Base-by-base conservation (phyloP, 1,284 basidiomycete species). In the Crepidotus sp. region DNA sequence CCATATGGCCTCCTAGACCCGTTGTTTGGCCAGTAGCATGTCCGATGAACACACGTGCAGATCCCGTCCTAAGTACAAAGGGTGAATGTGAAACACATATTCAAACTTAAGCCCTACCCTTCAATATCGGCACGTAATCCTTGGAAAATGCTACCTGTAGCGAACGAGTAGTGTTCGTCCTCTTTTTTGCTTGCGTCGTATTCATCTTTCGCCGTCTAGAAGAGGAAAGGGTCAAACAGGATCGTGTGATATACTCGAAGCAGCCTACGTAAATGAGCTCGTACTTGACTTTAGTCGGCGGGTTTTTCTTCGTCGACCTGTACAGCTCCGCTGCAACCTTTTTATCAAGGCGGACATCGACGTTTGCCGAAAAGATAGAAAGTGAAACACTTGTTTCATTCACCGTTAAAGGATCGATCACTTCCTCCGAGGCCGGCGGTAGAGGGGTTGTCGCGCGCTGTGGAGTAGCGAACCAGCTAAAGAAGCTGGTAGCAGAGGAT, bases 221-320 rank as follows among this genome's bases (percentile, higher is more conserved):
- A 42, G 30, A 26, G 14, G 7, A n/a, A 32, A 7, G 9, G 42
- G 21, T 39, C 10, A 18, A 13, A 42, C 9, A 10, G 25, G 25
- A n/a, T 24, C n/a, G n/a, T 11, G 25, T 5, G 10, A 33, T 22
- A 29, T 9, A 25, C 21, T 2, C 27, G 11, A 24, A 19, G 24
- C 26, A 14, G 66, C 79, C 46, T 43, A 87, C 85, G 67, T 90
- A 98, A 33, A 98, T 91, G 15, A 98, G 68, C 54, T 88, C 81
- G 45, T 90, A 84, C 37, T 76, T 80, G 58, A 94, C 79, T 42
- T 70, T 75, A 6, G 67, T 69, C 0, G 96, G 96, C 0, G 92
- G 86, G 32, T 88, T 83, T 70, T 98, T 98, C 74, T 97, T 97
- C 0, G 94, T 98, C 7, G 91, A 90, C 39, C 95, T 74, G 55